phyloP scores from a whole-genome alignment of 2,329 filamentous ascomycete species.

The Aspergillus sclerotialis region DNA sequence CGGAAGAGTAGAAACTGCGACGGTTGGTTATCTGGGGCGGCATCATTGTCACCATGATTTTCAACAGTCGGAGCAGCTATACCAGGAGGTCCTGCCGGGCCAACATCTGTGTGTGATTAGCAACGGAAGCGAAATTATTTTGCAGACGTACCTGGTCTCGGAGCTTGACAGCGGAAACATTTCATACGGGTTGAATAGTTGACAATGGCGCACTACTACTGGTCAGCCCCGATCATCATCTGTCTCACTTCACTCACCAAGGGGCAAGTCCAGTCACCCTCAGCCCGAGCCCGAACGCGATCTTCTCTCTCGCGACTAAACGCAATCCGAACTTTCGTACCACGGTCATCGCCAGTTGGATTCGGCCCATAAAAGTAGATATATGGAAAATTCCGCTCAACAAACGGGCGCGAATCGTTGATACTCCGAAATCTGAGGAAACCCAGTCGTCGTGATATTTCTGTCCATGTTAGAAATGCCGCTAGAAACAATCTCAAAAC shows the following conservation, averaged over 20 bases:
- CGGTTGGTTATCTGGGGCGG: conserved; percentile 49
- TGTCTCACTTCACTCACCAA: conserved; percentile 31
- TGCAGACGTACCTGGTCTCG: conserved; percentile 44
- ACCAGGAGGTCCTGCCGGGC: conserved; percentile 26
- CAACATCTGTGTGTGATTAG: conserved; percentile 17
- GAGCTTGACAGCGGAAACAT: conserved; percentile 54
- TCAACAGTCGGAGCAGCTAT: conserved; percentile 37
- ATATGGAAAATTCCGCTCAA: conserved; percentile 46
- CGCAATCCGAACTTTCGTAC: conserved; percentile 43
- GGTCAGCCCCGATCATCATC: conserved; percentile 2
- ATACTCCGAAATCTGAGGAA: conserved; percentile 49
- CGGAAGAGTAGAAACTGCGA: conserved; percentile 73
- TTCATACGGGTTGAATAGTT: conserved; percentile 51
- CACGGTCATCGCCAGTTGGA: conserved; percentile 32
- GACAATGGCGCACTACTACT: conserved; percentile 44
- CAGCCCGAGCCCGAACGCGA: conserved; percentile 38
- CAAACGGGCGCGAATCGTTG: conserved; percentile 44
- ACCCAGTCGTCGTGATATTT: conserved; percentile 49
- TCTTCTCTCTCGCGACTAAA: conserved; percentile 50
- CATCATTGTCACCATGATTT: conserved; percentile 50
- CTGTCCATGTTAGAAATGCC: conserved; percentile 24
- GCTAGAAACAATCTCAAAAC: conserved; percentile 7
- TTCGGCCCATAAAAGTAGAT: conserved; percentile 44
- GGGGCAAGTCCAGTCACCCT: conserved; percentile 53
- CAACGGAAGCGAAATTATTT: not conserved